A percentile compares a stretch with the other conserved stretches of the same genome.
These are phyloP conservation scores for Cucumis hystrix DNA, from an alignment of 306 rosid genomes.

Conservation along the genomic window DNA sequence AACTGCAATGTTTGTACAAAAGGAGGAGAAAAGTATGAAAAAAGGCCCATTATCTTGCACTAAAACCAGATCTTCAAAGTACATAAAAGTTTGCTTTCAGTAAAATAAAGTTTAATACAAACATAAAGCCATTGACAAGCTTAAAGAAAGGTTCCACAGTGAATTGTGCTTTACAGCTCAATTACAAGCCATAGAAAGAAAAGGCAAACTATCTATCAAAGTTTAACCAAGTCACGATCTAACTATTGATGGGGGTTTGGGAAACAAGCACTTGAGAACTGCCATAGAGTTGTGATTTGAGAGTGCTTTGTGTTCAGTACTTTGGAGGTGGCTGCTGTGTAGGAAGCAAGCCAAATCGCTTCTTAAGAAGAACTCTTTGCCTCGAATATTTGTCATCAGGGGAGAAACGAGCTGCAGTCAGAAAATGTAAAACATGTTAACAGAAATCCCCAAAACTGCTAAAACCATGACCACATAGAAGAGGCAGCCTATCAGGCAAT, in stretches of 20 bases:
- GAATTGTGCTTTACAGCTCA: constrained; percentile 4
- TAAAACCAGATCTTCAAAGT: not conserved
- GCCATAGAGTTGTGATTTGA: not conserved
- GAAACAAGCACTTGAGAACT: not conserved
- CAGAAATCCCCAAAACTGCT: not conserved
- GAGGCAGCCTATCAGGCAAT: not conserved
- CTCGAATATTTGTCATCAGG: constrained; percentile 79
- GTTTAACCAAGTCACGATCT: not conserved
- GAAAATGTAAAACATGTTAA: constrained; percentile 8
- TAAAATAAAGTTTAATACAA: not conserved
- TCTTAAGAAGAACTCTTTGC: constrained; percentile 75
- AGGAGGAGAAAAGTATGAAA: not conserved
- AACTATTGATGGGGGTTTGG: not conserved
- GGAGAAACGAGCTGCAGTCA: constrained; percentile 80
- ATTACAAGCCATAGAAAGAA: not conserved
- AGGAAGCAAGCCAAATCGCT: constrained; percentile 81
- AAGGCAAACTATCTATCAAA: not conserved
- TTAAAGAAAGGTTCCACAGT: not conserved
- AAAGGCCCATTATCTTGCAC: not conserved
- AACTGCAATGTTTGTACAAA: not conserved
- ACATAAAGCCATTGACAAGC: constrained; percentile 1
- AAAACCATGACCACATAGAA: not conserved
- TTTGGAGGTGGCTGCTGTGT: constrained; percentile 70
- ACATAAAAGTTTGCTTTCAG: not conserved
- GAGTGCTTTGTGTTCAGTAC: constrained; percentile 30